Base-by-base conservation (phyloP, 2,329 filamentous ascomycete genomes). In the Cercospora zeae-maydis region DNA sequence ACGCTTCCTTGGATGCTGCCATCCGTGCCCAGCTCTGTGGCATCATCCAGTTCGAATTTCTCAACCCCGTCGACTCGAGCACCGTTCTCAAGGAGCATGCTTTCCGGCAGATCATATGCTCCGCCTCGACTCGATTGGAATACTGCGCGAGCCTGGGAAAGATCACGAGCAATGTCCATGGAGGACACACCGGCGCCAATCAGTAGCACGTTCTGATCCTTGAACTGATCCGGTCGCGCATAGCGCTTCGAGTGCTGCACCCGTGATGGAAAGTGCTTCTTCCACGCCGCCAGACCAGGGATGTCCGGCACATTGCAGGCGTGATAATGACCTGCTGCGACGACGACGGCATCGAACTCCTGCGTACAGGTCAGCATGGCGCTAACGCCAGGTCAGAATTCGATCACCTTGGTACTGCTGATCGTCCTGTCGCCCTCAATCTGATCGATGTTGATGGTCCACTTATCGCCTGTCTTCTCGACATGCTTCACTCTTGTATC, bases 121-220 rank as follows among this genome's bases (percentile, higher is more conserved):
- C 88, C 87, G 27, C 83, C 82, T 24, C 88, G 79, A 0, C 85
- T 84, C 65, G 83, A 87, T 67, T 84, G 83, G 64, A 80, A 83
- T 7, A 84, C 77, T 0, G 69, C 76, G 2, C 75, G 75, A 2
- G 81, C 81, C 4, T 79, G 62, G 1, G 78, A 76, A n/a, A 84
- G 74, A 63, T 85, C 82, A 45, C 79, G 78, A 3, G 82, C 81
- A 21, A 85, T 84, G 64, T 85, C 83, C 37, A 75, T 79, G 0
- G 83, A 81, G 0, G 84, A 86, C 0, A 84, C 81, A 4, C 83
- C 82, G 6, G 81, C 83, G 7, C 84, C 84, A 21, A 86, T 78
- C 2, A 87, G 70, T 2, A 87, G 77, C 4, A 86, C 77, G 62
- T 81, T 86, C 77, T 83, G 86, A 5, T 83, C 78, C 16, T 83